Evolutionary conservation across 768 basidiomycete species (phyloP).

Genomic region (Phanerochaete sordida): DNA sequence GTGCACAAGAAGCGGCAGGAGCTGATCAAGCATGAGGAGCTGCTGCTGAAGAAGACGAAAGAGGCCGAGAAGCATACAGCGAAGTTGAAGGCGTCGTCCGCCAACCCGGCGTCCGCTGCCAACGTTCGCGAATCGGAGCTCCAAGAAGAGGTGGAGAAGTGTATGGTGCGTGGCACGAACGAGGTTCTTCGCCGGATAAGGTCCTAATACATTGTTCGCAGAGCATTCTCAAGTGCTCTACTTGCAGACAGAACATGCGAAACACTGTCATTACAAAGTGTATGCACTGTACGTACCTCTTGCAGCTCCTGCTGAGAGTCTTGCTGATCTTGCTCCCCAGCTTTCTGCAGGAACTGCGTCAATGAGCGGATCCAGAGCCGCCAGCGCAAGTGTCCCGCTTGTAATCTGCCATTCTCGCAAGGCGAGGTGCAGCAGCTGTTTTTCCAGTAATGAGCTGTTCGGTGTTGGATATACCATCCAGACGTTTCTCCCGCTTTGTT

Average conservation of each 20-base stretch:
- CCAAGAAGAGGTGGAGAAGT: conserved; percentile 48
- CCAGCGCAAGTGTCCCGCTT: conserved; percentile 93
- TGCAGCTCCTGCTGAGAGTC: background rate
- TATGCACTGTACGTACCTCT: conserved; percentile 73
- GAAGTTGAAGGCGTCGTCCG: conserved; percentile 40
- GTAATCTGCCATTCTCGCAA: conserved; percentile 75
- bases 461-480: background rate
- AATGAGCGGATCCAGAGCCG: conserved; percentile 86
- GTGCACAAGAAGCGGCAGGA: conserved; percentile 33
- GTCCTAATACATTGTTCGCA: conserved; percentile 25
- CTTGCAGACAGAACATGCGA: conserved; percentile 76
- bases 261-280: conserved; percentile 83
- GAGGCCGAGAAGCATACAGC: conserved; percentile 48
- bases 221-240: conserved; percentile 86
- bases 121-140: conserved; percentile 33
- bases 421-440: conserved; percentile 74
- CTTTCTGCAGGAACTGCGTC: conserved; percentile 82
- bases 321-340: conserved; percentile 33
- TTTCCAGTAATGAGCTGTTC: conserved; percentile 40
- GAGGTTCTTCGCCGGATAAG: background rate
- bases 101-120: conserved; percentile 25
- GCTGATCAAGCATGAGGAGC: conserved; percentile 45
- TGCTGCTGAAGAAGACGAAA: conserved; percentile 41
- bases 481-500: background rate
- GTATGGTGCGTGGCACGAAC: conserved; percentile 50